phyloP scores from a whole-genome alignment of 768 basidiomycete genomes.

The Tulasnella sp. region DNA sequence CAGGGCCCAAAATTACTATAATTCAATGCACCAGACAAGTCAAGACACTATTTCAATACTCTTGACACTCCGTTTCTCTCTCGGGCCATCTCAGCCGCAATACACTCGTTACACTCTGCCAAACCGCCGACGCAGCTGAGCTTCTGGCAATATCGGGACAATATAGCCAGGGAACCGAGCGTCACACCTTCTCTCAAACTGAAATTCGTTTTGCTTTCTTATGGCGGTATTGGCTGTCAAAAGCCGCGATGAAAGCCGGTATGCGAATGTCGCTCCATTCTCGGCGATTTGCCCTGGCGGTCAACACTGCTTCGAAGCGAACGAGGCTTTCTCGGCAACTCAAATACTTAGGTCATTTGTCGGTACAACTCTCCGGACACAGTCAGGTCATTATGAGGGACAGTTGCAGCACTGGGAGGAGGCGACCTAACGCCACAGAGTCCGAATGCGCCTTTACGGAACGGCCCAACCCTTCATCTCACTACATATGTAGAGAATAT shows the following conservation, averaged over 20 bases:
- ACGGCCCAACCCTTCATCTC: no score
- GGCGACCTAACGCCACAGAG: no score
- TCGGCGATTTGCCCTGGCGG: neutral
- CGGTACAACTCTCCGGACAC: neutral
- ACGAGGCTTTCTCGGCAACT: constrained; percentile 7
- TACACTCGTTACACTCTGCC: neutral
- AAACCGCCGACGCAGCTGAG: neutral
- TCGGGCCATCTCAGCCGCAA: neutral
- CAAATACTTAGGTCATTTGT: constrained; percentile 15
- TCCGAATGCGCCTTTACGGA: no score
- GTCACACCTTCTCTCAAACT: neutral
- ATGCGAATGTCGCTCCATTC: neutral
- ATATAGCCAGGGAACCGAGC: constrained; percentile 1
- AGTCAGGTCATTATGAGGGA: neutral
- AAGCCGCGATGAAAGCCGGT: neutral
- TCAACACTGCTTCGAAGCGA: constrained; percentile 3
- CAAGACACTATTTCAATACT: no score
- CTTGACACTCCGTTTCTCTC: no score
- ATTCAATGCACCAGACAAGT: no score
- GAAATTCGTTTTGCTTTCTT: neutral
- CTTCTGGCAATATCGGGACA: neutral
- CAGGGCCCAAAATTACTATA: no score
- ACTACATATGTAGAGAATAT: no score
- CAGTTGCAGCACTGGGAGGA: neutral
- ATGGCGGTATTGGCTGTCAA: neutral